Conservation (phyloP, 371 early-diverging fungal species). For the Zychaea mexicana region DNA sequence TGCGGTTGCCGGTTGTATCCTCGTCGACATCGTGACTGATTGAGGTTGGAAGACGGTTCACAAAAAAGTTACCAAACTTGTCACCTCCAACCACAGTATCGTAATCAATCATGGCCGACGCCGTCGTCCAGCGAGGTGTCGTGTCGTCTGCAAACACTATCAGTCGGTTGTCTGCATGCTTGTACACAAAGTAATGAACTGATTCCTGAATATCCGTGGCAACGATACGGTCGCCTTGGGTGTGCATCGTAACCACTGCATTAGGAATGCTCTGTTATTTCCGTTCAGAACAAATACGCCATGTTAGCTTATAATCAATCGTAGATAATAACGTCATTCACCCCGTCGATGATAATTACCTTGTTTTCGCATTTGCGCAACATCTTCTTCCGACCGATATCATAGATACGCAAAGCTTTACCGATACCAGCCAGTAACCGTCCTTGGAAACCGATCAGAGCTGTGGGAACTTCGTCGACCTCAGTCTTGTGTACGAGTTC, state of each 20-base stretch:
- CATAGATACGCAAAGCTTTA: constrained; percentile 87
- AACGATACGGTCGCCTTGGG: constrained; percentile 86
- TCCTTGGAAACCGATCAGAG: constrained; percentile 88
- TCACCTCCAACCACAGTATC: constrained; percentile 94
- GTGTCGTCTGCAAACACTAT: constrained; percentile 93
- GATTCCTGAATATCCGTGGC: constrained; percentile 90
- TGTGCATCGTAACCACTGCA: constrained; percentile 71
- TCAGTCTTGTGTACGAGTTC: constrained; percentile 86
- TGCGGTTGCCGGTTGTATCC: constrained; percentile 84
- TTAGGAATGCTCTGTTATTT: constrained; percentile 71
- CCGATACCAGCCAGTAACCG: constrained; percentile 90
- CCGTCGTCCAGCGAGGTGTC: constrained; percentile 87
- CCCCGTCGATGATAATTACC: constrained; percentile 23
- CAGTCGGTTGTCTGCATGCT: constrained; percentile 77
- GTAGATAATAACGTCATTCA: no score
- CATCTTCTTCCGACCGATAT: constrained; percentile 89
- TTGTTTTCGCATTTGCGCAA: constrained; percentile 88
- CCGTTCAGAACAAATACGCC: background rate
- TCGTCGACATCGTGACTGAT: constrained; percentile 79
- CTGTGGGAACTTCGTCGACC: constrained; percentile 85
- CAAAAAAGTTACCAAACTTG: constrained; percentile 94
- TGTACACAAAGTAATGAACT: constrained; percentile 78
- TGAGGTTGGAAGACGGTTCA: constrained; percentile 72
- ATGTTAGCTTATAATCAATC: no score
- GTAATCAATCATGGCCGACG: constrained; percentile 83